phyloP scores from a whole-genome alignment of 805 yeast genomes.

The Saccharomycopsis fibuligera region DNA sequence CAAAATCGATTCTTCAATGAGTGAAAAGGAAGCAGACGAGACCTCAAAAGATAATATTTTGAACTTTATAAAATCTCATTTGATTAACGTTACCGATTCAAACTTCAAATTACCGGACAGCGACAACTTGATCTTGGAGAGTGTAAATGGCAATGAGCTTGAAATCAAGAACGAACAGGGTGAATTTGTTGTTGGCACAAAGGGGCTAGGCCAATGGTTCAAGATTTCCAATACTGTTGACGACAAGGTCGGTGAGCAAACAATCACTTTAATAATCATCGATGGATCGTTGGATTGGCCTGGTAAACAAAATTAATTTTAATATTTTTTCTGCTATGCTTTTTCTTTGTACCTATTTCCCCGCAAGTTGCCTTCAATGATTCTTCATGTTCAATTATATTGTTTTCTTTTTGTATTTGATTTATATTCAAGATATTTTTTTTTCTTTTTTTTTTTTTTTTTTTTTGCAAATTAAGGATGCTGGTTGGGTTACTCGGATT shows the following conservation, averaged over 20 bases:
- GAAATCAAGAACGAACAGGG: not conserved
- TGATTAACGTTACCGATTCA: slow-evolving; percentile 31
- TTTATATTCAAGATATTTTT: too few relatives aligned
- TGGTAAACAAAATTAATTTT: slow-evolving; percentile 2
- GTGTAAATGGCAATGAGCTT: not conserved
- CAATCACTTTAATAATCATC: slow-evolving; percentile 10
- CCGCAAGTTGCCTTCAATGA: too few relatives aligned
- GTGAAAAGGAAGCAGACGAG: slow-evolving; percentile 41
- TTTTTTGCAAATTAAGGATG: too few relatives aligned
- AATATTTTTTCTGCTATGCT: too few relatives aligned
- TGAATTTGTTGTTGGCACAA: not conserved
- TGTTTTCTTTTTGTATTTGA: too few relatives aligned
- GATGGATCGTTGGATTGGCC: slow-evolving; percentile 18
- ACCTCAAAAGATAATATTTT: slow-evolving; percentile 45
- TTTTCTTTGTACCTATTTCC: too few relatives aligned
- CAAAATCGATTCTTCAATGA: slow-evolving; percentile 32
- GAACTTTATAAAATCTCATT: slow-evolving; percentile 57
- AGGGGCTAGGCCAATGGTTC: not conserved
- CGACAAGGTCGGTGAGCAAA: slow-evolving; percentile 2
- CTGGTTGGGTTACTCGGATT: too few relatives aligned
- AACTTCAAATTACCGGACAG: slow-evolving; percentile 8
- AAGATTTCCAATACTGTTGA: slow-evolving; percentile 4
- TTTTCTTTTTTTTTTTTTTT: too few relatives aligned
- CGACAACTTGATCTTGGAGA: not conserved
- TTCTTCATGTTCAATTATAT: too few relatives aligned